phyloP scores from a whole-genome alignment of 202 grass and related monocot species.

The Hordeum pubiflorum region DNA sequence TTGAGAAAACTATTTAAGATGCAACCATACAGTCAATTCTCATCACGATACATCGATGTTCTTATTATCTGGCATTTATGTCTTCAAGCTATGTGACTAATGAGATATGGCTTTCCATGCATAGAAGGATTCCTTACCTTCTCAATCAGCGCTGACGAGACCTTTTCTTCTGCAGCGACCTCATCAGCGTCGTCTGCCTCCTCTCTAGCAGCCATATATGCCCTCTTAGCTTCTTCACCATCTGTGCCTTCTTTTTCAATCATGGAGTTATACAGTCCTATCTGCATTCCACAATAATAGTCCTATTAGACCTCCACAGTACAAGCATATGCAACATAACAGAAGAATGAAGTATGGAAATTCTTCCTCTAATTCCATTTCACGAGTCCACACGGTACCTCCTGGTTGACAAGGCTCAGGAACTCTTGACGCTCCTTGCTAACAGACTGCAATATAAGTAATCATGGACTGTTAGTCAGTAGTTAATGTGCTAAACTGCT shows the following conservation, averaged over 20 bases:
- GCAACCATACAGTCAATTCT: not conserved
- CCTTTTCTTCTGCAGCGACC: constrained; percentile 45
- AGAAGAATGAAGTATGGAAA: not conserved
- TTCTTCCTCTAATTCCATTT: constrained; percentile 9
- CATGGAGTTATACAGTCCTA: constrained; percentile 90
- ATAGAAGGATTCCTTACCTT: constrained; percentile 45
- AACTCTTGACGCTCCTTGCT: constrained; percentile 94
- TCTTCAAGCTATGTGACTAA: not conserved
- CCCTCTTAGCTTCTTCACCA: constrained; percentile 87
- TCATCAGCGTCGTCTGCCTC: constrained; percentile 47
- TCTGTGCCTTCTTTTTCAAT: constrained; percentile 86
- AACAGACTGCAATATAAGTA: constrained; percentile 72
- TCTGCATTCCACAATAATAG: constrained; percentile 43
- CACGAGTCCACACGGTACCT: constrained; percentile 49
- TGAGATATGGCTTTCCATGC: constrained; percentile 14
- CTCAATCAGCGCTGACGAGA: constrained; percentile 82
- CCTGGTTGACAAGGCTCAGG: constrained; percentile 88
- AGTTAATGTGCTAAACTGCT: not conserved
- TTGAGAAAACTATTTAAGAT: not conserved
- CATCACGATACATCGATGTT: not conserved
- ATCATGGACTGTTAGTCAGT: constrained; percentile 9
- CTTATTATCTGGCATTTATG: not conserved
- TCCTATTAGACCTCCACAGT: constrained; percentile 16
- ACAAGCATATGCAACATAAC: constrained; percentile 13
- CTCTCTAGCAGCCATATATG: constrained; percentile 84